Evolutionary conservation across 306 rosid species (phyloP).

Genomic region (Malus sylvestris): DNA sequence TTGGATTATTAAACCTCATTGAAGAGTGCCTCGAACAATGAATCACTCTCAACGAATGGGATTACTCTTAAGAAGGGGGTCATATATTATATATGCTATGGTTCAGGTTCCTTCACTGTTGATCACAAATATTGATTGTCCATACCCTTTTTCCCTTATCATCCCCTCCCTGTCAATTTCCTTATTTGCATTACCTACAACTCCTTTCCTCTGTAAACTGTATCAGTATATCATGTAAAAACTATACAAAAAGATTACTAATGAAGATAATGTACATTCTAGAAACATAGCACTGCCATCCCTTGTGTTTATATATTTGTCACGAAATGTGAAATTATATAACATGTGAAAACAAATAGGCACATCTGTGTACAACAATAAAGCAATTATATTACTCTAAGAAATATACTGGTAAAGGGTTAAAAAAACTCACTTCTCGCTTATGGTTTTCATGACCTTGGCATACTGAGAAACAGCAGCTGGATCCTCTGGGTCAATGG

Average conservation of each 20-base stretch:
- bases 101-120: background rate
- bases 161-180: background rate
- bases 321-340: background rate
- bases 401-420: conserved; percentile 7
- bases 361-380: background rate
- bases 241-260: background rate
- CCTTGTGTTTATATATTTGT: background rate
- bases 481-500: conserved; percentile 77
- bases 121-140: background rate
- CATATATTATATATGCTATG: background rate
- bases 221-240: background rate
- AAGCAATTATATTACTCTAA: background rate
- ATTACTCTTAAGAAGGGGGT: background rate
- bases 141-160: background rate
- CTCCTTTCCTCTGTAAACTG: background rate
- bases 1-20: background rate
- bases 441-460: conserved; percentile 71
- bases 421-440: conserved; percentile 69
- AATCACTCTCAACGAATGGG: background rate
- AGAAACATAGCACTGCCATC: background rate
- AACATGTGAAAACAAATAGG: background rate
- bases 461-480: conserved; percentile 84
- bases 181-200: background rate
- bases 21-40: background rate
- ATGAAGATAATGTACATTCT: background rate